A percentile compares a stretch with the other conserved stretches of the same genome.
phyloP scores from a whole-genome alignment of 2,329 filamentous ascomycete species.

The Colletotrichum shisoi region DNA sequence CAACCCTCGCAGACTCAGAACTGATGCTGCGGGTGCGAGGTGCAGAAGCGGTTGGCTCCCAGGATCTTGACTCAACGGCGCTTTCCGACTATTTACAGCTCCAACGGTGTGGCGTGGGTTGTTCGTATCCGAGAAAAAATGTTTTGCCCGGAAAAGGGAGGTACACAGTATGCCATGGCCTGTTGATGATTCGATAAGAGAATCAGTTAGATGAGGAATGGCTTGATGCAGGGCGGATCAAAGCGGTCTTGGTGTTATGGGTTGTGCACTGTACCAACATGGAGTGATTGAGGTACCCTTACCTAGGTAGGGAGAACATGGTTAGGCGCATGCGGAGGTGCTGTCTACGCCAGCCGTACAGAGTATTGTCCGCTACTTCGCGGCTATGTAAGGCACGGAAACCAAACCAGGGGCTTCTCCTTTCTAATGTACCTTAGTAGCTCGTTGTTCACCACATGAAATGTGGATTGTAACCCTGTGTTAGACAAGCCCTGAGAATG shows the following conservation, averaged over 20 bases:
- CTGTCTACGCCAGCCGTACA: neutral
- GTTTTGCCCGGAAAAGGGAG: slow-evolving; percentile 20
- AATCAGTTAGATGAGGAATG: slow-evolving; percentile 27
- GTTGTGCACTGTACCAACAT: neutral
- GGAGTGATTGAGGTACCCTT: neutral
- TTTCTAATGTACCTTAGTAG: neutral
- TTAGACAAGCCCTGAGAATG: slow-evolving; percentile 12
- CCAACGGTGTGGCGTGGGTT: slow-evolving; percentile 17
- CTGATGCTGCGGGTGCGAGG: neutral
- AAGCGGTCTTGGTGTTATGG: slow-evolving; percentile 3
- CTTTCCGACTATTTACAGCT: neutral
- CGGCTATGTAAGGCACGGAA: slow-evolving; percentile 34
- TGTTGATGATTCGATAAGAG: slow-evolving; percentile 21
- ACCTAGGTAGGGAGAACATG: neutral
- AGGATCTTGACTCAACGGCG: slow-evolving; percentile 22
- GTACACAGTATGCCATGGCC: slow-evolving; percentile 15
- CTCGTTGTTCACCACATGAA: neutral
- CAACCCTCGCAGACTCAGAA: neutral
- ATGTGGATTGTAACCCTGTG: slow-evolving; percentile 5
- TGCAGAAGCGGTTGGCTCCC: slow-evolving; percentile 6
- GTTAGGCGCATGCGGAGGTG: slow-evolving; percentile 24
- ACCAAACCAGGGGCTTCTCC: neutral
- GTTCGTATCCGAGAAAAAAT: neutral
- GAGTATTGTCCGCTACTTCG: slow-evolving; percentile 5
- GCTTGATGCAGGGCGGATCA: slow-evolving; percentile 30